Evolutionary conservation across 805 yeast species (phyloP), one percentile per base, ranked within the genome.

Genomic region (Yarrowia osloensis): DNA sequence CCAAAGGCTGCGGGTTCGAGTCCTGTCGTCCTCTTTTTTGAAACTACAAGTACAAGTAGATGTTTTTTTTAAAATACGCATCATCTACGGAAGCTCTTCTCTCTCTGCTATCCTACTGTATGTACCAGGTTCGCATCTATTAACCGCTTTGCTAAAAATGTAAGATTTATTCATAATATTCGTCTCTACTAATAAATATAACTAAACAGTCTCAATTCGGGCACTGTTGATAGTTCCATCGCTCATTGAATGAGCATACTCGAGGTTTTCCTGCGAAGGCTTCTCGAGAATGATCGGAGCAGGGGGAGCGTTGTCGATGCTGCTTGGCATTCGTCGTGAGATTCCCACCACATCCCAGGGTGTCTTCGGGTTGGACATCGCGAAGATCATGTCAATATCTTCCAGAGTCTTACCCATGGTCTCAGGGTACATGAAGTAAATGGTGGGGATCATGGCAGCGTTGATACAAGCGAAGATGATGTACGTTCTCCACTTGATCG

Each of bases 281-380:
- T 54, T 54, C 61, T 54, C 61, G 17, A 54, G 61, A 37, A 54
- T 35, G n/a, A 54, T 17, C 2, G 44, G 57, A 4, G 17, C 61
- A 17, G 61, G 29, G n/a, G 61, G 33, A 12, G 11, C 22, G 78
- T 54, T 24, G 44, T 37, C 22, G 3, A n/a, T 6, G 12, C 44
- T 54, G 61, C 44, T 54, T 6, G 61, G 79, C 67, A 75, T 68
- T 29, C 69, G 70, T 17, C 69, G 68, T 19, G 79, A 79, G 69
- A 79, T 77, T 1, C 68, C 66, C 3, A 80, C 82, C 33, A 80
- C 81, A 31, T 77, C 76, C 82, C 82, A 80, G 1, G 83, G 83
- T 50, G 75, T 77, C 74, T 73, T 68, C 0, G 78, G 76, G 66
- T 79, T 74, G 50, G 72, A 73, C 17, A 52, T 42, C 4, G 55